Evolutionary conservation across 257 asterid species (phyloP).

Genomic region (Oldenlandia corymbosa): DNA sequence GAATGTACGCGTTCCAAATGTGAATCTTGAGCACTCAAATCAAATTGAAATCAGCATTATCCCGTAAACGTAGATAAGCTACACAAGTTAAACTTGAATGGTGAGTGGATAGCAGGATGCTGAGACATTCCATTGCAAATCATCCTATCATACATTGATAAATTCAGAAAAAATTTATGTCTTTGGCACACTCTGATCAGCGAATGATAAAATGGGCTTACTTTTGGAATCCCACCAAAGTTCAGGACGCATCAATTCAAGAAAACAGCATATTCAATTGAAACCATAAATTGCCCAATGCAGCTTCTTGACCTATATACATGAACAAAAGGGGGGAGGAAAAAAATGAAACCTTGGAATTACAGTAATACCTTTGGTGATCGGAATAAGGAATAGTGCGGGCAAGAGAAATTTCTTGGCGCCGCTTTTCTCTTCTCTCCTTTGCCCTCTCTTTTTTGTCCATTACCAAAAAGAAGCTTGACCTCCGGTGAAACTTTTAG

Average conservation of each 20-base stretch:
- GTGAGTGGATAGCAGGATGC: neutral
- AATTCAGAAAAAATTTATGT: neutral
- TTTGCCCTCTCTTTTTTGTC: conserved; percentile 60
- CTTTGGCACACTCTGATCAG: neutral
- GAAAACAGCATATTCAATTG: neutral
- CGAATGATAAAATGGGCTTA: neutral
- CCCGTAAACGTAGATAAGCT: neutral
- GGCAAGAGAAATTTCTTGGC: conserved; percentile 66
- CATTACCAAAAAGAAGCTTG: conserved; percentile 24
- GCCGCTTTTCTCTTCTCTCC: conserved; percentile 76
- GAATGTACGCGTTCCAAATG: neutral
- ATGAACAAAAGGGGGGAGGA: neutral
- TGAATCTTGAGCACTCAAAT: conserved; percentile 3
- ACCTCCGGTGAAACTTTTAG: neutral
- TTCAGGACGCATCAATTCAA: neutral
- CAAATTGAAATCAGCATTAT: neutral
- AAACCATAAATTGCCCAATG: neutral
- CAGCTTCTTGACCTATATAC: neutral
- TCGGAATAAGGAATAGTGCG: conserved; percentile 78
- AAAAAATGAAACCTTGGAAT: neutral
- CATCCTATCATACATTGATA: neutral
- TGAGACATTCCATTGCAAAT: neutral
- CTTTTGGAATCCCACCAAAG: too few relatives aligned
- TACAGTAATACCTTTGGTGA: conserved; percentile 47
- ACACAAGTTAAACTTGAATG: neutral